phyloP scores from a whole-genome alignment of 2,329 filamentous ascomycete species.

The Venturia pyrina region DNA sequence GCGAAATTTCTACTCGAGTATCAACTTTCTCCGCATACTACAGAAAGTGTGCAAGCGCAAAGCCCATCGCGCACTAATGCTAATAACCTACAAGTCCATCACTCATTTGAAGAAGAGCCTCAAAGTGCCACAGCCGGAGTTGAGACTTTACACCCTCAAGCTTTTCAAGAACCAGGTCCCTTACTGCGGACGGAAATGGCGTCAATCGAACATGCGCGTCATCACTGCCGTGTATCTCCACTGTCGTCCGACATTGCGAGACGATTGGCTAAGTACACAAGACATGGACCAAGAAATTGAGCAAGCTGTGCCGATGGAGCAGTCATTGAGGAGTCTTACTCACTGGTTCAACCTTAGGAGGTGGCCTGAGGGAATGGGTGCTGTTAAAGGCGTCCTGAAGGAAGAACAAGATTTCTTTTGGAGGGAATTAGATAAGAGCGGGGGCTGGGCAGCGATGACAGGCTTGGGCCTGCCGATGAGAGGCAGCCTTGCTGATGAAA shows the following conservation, averaged over 20 bases:
- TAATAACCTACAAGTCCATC: constrained; percentile 92
- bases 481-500: neutral
- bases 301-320: constrained; percentile 82
- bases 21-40: constrained; percentile 92
- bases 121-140: constrained; percentile 76
- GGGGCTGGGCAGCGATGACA: constrained; percentile 12
- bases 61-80: constrained; percentile 82
- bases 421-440: constrained; percentile 38
- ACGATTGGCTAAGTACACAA: constrained; percentile 87
- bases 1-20: constrained; percentile 88
- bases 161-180: constrained; percentile 98
- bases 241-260: constrained; percentile 81
- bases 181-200: constrained; percentile 96
- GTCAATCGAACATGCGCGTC: constrained; percentile 95
- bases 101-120: constrained; percentile 86
- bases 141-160: constrained; percentile 91
- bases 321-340: constrained; percentile 77
- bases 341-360: constrained; percentile 87
- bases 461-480: constrained; percentile 1
- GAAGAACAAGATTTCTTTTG: constrained; percentile 40
- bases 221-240: constrained; percentile 95
- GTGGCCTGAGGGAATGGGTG: constrained; percentile 69
- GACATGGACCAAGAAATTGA: constrained; percentile 93
- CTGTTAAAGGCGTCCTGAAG: constrained; percentile 27
- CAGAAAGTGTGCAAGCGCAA: constrained; percentile 97